phyloP scores from a whole-genome alignment of 2,329 filamentous ascomycete genomes.

The Fusarium staphyleae region DNA sequence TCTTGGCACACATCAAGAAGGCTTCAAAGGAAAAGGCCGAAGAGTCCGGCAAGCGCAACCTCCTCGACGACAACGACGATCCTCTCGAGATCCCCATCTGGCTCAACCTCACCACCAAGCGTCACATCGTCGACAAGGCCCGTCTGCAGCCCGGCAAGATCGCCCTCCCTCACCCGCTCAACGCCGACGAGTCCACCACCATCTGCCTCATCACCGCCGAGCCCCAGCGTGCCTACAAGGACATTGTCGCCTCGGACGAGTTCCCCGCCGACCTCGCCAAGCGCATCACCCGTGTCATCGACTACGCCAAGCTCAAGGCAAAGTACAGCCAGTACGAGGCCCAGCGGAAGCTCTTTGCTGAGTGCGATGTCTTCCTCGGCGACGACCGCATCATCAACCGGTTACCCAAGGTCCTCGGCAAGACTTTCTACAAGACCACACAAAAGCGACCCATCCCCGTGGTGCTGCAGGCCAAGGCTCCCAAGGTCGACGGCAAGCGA shows the following conservation, averaged over 20 bases:
- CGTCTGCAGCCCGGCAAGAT: slow-evolving; percentile 87
- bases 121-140: slow-evolving; percentile 73
- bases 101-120: slow-evolving; percentile 70
- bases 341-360: slow-evolving; percentile 79
- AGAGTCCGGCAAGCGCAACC: slow-evolving; percentile 61
- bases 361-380: slow-evolving; percentile 93
- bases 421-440: slow-evolving; percentile 87
- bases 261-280: slow-evolving; percentile 73
- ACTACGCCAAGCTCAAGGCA: slow-evolving; percentile 77
- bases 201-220: slow-evolving; percentile 88
- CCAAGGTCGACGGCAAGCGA: slow-evolving; percentile 66
- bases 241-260: slow-evolving; percentile 76
- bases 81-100: slow-evolving; percentile 62
- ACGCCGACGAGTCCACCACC: slow-evolving; percentile 67
- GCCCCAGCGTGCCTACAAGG: slow-evolving; percentile 86
- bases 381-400: slow-evolving; percentile 83
- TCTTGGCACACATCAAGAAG: slow-evolving; percentile 68
- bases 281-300: slow-evolving; percentile 79
- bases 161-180: slow-evolving; percentile 76
- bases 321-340: slow-evolving; percentile 92
- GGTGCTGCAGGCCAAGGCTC: slow-evolving; percentile 67
- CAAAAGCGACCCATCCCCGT: slow-evolving; percentile 88
- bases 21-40: slow-evolving; percentile 56
- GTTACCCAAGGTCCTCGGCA: slow-evolving; percentile 82
- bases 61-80: slow-evolving; percentile 58